These are phyloP conservation scores for Leccinum variicolor DNA, from an alignment of 768 basidiomycete species.

Conservation along the genomic window DNA sequence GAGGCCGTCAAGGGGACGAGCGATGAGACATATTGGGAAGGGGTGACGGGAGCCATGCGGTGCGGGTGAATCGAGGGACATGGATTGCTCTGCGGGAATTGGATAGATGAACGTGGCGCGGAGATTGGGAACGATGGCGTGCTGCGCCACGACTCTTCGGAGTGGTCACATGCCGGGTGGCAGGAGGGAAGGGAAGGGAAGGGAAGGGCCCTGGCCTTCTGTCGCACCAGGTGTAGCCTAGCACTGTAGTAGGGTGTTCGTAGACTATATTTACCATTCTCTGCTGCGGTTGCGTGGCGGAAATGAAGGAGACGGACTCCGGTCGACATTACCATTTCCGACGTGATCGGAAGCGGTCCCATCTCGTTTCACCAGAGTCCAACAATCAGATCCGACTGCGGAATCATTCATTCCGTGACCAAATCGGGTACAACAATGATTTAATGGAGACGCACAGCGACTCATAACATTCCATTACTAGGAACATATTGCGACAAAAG, in stretches of 20 bases:
- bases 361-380: neutral
- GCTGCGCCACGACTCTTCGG: slow-evolving; percentile 1
- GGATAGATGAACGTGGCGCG: neutral
- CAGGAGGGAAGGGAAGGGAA: neutral
- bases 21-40: slow-evolving; percentile 31
- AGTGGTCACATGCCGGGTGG: neutral
- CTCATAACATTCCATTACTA: slow-evolving; percentile 9
- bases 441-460: neutral
- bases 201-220: neutral
- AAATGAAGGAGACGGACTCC: slow-evolving; percentile 4
- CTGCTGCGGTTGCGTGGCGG: slow-evolving; percentile 16
- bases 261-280: slow-evolving; percentile 5
- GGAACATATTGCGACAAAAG: slow-evolving; percentile 8
- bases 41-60: slow-evolving; percentile 28
- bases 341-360: neutral
- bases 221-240: neutral
- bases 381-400: neutral
- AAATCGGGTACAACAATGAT: neutral
- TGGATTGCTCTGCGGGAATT: neutral
- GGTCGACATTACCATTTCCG: slow-evolving; percentile 4
- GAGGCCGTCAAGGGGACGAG: slow-evolving; percentile 26
- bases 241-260: neutral
- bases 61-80: slow-evolving; percentile 25
- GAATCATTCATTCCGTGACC: neutral
- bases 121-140: slow-evolving; percentile 2